phyloP scores from a whole-genome alignment of 139 green algal genomes.

The Chlamydomonas asymmetrica region DNA sequence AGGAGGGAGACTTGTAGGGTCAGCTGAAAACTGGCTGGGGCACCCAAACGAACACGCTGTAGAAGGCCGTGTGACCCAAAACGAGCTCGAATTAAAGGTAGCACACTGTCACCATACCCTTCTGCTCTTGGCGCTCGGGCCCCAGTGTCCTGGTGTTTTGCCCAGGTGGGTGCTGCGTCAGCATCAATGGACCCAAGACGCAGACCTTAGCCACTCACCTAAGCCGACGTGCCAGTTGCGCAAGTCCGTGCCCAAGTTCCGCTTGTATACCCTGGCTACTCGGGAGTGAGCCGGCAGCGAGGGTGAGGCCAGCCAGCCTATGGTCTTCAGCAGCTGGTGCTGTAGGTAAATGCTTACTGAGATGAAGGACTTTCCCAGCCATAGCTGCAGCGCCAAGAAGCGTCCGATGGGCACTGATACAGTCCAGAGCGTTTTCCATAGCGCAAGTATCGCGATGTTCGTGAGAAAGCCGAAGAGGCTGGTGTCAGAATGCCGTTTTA shows the following conservation, averaged over 20 bases:
- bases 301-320: conserved; percentile 64
- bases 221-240: conserved; percentile 67
- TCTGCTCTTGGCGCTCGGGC: too few species aligned
- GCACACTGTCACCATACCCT: not conserved
- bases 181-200: not conserved
- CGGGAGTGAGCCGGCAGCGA: conserved; percentile 18
- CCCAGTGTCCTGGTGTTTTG: too few species aligned
- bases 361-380: conserved; percentile 30
- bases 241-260: conserved; percentile 40
- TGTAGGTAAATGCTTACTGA: conserved; percentile 43
- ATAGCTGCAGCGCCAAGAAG: conserved; percentile 48
- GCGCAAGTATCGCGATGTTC: conserved; percentile 36
- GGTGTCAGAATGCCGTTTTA: too few species aligned
- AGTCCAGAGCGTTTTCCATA: conserved; percentile 38
- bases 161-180: not conserved
- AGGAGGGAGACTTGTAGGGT: not conserved
- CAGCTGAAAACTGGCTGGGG: not conserved
- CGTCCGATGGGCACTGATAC: conserved; percentile 39
- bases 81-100: not conserved
- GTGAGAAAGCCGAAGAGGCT: conserved; percentile 27
- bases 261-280: conserved; percentile 31
- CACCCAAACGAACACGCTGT: not conserved
- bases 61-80: too few species aligned
- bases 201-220: conserved; percentile 43
- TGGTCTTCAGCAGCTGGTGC: conserved; percentile 30